Percentiles rank a stretch among this genome's conserved stretches.
These are phyloP conservation scores for Piper betle DNA, from an alignment of 164 flowering plant genomes.

Conservation along the genomic window DNA sequence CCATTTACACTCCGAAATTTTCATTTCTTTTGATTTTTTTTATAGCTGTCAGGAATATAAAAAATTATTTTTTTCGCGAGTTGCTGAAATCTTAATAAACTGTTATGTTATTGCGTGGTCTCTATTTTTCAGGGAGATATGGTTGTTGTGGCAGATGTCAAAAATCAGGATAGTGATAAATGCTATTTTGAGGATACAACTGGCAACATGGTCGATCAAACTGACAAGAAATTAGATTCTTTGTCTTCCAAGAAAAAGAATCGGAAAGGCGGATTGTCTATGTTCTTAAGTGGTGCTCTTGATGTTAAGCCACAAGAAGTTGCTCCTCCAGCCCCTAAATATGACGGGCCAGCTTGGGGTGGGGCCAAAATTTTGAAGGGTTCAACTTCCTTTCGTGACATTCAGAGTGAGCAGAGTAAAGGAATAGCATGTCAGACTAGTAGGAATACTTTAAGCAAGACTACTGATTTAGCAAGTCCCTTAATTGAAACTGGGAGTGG, in stretches of 20 bases:
- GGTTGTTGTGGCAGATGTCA: conserved; percentile 7
- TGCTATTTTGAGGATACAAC: conserved; percentile 13
- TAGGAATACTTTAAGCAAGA: background rate
- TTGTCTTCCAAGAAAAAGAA: conserved; percentile 62
- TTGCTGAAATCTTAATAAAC: too few relatives aligned
- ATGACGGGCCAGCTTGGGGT: conserved; percentile 96
- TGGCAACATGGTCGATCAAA: conserved; percentile 9
- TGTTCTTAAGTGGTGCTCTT: conserved; percentile 96
- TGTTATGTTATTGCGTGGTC: background rate
- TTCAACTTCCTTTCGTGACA: conserved; percentile 69
- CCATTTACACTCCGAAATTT: too few relatives aligned
- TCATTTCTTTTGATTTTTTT: too few relatives aligned
- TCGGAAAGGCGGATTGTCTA: conserved; percentile 89
- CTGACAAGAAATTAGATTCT: conserved; percentile 16
- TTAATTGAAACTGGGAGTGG: conserved; percentile 23
- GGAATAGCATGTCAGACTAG: conserved; percentile 16
- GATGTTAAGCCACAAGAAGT: conserved; percentile 53
- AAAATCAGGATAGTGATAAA: conserved; percentile 14
- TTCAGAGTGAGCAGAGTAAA: conserved; percentile 75
- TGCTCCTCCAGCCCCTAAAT: conserved; percentile 37
- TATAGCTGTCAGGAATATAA: too few relatives aligned
- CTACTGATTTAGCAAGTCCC: conserved; percentile 30
- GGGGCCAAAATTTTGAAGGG: conserved; percentile 55
- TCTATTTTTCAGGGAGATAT: conserved; percentile 12
- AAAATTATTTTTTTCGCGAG: too few relatives aligned